Base-by-base conservation (phyloP, 139 green algal species). In the Micromonas commoda region DNA sequence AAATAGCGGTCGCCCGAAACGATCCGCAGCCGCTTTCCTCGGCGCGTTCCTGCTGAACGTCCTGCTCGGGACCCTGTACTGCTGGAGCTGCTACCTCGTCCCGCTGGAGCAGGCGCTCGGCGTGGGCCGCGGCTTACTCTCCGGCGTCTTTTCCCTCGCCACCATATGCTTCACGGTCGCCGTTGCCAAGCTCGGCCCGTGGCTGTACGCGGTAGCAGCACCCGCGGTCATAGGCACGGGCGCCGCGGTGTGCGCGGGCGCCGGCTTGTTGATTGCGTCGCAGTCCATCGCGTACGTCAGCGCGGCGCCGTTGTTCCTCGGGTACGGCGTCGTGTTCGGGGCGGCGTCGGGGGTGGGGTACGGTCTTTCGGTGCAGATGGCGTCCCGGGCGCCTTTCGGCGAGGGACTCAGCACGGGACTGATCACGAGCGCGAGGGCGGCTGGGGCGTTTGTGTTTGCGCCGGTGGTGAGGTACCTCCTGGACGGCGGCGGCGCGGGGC, bases 351-450 rank as follows among this genome's bases (percentile, higher is more conserved):
- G 72, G n/a, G 32, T 78, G 23, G 72, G 72, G 1, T 78, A 78
- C 53, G 72, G 72, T 2, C 53, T 78, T 32, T 71, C 72, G 31
- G 52, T 70, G 52, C 72, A 78, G 54, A 75, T 75, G 34, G 45
- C 9, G 9, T 29, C 68, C 37, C 53, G 31, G 24, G 34, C 68
- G 21, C 68, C 35, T 19, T 26, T 75, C 23, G 33, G 37, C 21
- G 19, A 38, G 19, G 68, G 68, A 24, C 29, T 75, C 24, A 39
- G 21, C 37, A 75, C 68, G 0, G 68, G 68, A 33, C 2, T 75
- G 38, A 37, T 75, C 26, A 75, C 68, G 0, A 63, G 37, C 19
- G 68, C 68, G 68, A 23, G 68, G 23, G 68, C 68, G 35, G 52
- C 35, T 31, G 68, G 68, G 20, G 68, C 68, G 9, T 75, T 75